Percentiles rank a stretch among this genome's conserved stretches.
Conservation (phyloP, 148 eudicot genomes). For the Silene uniflora region DNA sequence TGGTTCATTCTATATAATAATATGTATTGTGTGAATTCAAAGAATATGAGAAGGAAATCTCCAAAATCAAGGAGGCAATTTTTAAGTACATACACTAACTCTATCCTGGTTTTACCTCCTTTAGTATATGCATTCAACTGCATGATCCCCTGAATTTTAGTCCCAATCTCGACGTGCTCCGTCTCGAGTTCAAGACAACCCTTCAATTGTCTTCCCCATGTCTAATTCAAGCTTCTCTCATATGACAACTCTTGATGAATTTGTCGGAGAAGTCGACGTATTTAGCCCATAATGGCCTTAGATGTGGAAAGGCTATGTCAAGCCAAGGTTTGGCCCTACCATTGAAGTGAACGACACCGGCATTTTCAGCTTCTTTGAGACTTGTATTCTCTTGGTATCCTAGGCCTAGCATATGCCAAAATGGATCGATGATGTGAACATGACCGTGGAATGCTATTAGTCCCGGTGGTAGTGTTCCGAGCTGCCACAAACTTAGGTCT, state of each 20-base stretch:
- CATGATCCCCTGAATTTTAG: background rate
- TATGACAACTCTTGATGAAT: conserved; percentile 73
- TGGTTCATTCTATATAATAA: background rate
- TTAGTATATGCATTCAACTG: background rate
- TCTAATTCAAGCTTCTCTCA: conserved; percentile 41
- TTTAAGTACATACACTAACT: background rate
- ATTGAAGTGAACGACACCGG: conserved; percentile 82
- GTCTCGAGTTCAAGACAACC: background rate
- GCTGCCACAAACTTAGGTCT: conserved; percentile 91
- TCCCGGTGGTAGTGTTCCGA: conserved; percentile 94
- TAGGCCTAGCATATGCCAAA: conserved; percentile 92
- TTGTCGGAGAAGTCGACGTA: conserved; percentile 65
- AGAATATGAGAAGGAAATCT: background rate
- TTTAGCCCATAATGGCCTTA: conserved; percentile 67
- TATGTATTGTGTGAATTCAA: background rate
- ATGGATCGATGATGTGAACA: conserved; percentile 63
- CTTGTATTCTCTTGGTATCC: conserved; percentile 90
- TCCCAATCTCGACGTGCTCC: background rate
- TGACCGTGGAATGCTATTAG: conserved; percentile 88
- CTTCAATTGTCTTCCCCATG: background rate
- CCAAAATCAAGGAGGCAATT: background rate
- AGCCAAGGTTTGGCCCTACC: conserved; percentile 97
- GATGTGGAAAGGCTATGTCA: conserved; percentile 82
- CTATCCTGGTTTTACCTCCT: background rate
- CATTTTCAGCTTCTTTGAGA: conserved; percentile 58